A percentile compares a stretch with the other conserved stretches of the same genome.
Evolutionary conservation across 345 rosid genomes (phyloP).

Genomic region (Geranium rotundifolium): DNA sequence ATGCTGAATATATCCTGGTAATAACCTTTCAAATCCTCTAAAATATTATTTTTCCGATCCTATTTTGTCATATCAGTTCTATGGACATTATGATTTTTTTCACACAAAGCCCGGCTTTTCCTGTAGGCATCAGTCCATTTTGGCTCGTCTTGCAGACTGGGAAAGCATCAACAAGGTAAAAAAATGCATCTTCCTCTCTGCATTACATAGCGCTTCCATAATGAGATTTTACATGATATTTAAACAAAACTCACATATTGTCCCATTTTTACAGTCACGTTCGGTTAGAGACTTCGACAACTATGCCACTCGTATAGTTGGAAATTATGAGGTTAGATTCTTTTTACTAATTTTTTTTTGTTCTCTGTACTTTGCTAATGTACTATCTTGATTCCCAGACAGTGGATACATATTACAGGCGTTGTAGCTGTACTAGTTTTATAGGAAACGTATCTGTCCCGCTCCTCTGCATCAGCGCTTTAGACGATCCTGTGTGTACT

Average conservation of each 20-base stretch:
- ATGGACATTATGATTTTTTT: too few relatives aligned
- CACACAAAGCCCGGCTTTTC: neutral
- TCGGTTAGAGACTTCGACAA: conserved; percentile 23
- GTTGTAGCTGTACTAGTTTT: conserved; percentile 61
- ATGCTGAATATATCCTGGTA: too few relatives aligned
- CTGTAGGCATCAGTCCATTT: conserved; percentile 25
- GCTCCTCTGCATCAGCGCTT: conserved; percentile 71
- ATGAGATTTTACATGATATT: too few relatives aligned
- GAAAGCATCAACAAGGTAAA: conserved; percentile 13
- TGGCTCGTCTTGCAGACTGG: conserved; percentile 23
- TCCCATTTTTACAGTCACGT: conserved; percentile 11
- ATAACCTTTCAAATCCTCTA: too few relatives aligned
- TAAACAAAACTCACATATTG: too few relatives aligned
- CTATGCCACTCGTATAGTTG: conserved; percentile 22
- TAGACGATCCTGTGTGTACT: conserved; percentile 91
- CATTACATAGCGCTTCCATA: conserved; percentile 4
- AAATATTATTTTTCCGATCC: too few relatives aligned
- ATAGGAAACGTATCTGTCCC: conserved; percentile 62
- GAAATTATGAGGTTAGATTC: conserved; percentile 26
- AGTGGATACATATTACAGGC: conserved; percentile 74
- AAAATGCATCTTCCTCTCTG: neutral
- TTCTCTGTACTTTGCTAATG: neutral
- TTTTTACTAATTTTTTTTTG: neutral
- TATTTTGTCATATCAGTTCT: too few relatives aligned
- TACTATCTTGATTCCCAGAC: conserved; percentile 34